Evolutionary conservation across 352 stramenopile genomes (phyloP), one percentile per base, ranked within the genome.

Genomic region (Phytopythium kandeliae): DNA sequence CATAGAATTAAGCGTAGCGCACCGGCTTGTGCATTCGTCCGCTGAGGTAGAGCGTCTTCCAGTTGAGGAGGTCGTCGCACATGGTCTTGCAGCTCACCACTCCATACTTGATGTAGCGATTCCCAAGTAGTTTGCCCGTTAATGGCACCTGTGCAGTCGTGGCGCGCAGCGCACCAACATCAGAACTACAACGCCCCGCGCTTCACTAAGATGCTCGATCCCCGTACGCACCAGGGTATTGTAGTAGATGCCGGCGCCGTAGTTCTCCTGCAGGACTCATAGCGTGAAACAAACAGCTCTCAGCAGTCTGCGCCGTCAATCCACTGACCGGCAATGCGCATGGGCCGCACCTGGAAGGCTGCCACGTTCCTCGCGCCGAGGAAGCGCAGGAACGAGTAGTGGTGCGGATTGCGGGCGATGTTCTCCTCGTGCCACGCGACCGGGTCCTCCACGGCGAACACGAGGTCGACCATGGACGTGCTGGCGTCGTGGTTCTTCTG

Each of bases 1-100:
- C n/a, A n/a, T n/a, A n/a, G n/a, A n/a, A n/a, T n/a, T n/a, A n/a
- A n/a, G 22, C 17, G 4, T 12, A 21, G 66, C 83, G 41, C 71
- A 92, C 86, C 22, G 78, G 86, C 54, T 91, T 94, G 51, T 94
- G 84, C 81, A 94, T 92, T 33, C 84, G 71, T 5, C 84, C 84
- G 51, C 84, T 94, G 5, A 93, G 65, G 55, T 96, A 96, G 3
- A 96, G 74, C 54, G 75, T 92, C 36, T 73, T 86, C 86, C 86
- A 96, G 21, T 78, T 65, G 6, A 61, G 49, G 0, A 96, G 69
- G 38, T 96, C 86, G 2, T 86, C 55, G 30, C 77, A 88, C 47
- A 96, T 62, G 43, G 80, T 78, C 49, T 92, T 71, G 38, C 71
- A 76, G 57, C 79, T 90, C 51, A 96, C 84, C 48, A 96, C 74